Evolutionary conservation across 2,329 filamentous ascomycete species (phyloP), one percentile per base, ranked within the genome.

Genomic region (Penicillium sp.): DNA sequence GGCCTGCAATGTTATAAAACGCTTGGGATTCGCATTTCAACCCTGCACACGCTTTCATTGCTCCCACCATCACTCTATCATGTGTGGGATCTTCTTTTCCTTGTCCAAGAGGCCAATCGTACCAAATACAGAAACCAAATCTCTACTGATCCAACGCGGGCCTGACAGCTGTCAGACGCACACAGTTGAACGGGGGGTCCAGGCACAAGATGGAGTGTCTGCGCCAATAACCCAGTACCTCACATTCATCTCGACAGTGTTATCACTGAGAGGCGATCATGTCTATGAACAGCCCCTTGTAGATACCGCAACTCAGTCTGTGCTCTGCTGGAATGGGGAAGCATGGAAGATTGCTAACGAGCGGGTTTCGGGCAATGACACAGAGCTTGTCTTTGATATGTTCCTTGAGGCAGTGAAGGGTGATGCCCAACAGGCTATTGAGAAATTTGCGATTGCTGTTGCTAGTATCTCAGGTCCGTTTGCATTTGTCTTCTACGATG

Each of bases 281-380:
- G 73, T 95, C 53, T 86, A 88, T 6, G 74, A 79, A 37, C 95
- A 98, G 75, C 95, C 95, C 1, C 84, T 96, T 4, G 75, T 84
- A 45, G 85, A 89, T 65, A 40, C 72, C 2, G 64, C 68, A 0
- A 83, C 83, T 0, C 82, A 83, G 4, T 92, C 89, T 0, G 81
- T 91, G 0, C 82, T 99, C 2, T 97, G 94, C 82, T 99, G 95
- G 95, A 99, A 99, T 72, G 95, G 95, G 46, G 95, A 99, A 75
- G 94, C 93, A 1, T 99, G 95, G 95, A 89, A 85, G 59, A 83
- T 96, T 53, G 78, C 77, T 8, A 83, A 82, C 37, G 69, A 83
- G 10, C 70, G 75, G 1, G 81, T 97, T 6, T 62, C 70, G 38
- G 90, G 87, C 59, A 97, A 97, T 72, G 95, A 99, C 76, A 91